Base-by-base conservation (phyloP, 2,329 filamentous ascomycete genomes). In the Rutstroemia sp. region DNA sequence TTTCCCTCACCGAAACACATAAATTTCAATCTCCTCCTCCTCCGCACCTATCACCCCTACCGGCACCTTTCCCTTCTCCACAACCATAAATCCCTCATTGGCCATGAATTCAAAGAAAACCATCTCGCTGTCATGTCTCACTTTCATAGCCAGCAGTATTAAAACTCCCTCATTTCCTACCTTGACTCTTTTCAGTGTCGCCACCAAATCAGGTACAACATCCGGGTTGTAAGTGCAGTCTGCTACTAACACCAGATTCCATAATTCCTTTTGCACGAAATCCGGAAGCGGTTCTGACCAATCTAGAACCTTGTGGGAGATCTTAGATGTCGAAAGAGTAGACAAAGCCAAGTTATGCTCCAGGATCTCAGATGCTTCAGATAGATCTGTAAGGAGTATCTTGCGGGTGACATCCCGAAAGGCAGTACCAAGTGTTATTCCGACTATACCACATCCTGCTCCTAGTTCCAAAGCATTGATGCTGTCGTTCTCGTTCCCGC, bases 221-320 rank as follows among this genome's bases (percentile, higher is more conserved):
- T 87, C 84, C 16, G 79, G 74, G 67, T 89, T 89, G 71, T 89
- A 89, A 1, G 85, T 89, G 70, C 86, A 89, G 67, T 89, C 86
- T 2, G 84, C 83, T 1, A 87, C 78, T 4, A 88, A 67, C 21
- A 88, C 75, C 37, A 89, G 65, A 67, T 87, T 80, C 63, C 81
- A 76, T 10, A 64, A 64, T 39, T 64, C 65, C 23, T 64, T 61
- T 23, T 25, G 34, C 21, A 63, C 64, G 10, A 76, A 48, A n/a
- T 48, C 38, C 0, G 51, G 61, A 6, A 84, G 68, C 3, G 75
- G 68, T 14, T 75, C 68, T n/a, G 82, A 77, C 86, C 86, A 89
- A 67, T 88, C 81, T 4, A 89, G 75, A 2, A 78, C 72, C 51
- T 74, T 68, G 61, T 67, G 66, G 23, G 78, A 76, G 8, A 57